phyloP scores from a whole-genome alignment of 495 filamentous ascomycete species.

The Hypoxylon cercidicola region DNA sequence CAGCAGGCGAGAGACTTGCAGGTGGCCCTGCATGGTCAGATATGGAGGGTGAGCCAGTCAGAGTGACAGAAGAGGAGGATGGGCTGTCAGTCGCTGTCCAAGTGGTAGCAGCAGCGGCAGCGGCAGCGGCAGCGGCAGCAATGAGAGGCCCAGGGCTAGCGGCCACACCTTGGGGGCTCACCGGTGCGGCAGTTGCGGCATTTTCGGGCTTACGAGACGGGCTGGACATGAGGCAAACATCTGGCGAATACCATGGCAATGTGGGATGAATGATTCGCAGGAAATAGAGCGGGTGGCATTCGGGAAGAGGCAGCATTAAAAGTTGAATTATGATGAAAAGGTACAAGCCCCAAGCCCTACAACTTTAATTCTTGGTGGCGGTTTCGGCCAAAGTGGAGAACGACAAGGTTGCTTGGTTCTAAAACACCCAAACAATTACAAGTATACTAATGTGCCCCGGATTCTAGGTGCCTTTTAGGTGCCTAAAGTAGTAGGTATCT shows the following conservation, averaged over 20 bases:
- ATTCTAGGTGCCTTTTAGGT: constrained; percentile 4
- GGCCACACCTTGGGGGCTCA: constrained; percentile 54
- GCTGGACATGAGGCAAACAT: constrained; percentile 64
- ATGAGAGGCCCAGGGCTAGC: constrained; percentile 28
- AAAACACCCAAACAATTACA: no score
- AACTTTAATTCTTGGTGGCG: constrained; percentile 38
- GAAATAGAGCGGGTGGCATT: constrained; percentile 36
- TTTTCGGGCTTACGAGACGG: constrained; percentile 55
- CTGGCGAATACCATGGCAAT: constrained; percentile 52
- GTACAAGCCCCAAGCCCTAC: constrained; percentile 20
- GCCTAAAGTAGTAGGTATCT: no score
- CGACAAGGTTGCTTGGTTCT: no score
- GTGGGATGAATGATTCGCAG: constrained; percentile 46
- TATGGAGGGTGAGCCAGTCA: constrained; percentile 43
- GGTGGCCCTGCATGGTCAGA: constrained; percentile 42
- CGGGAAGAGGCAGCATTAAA: constrained; percentile 20
- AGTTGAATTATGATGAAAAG: constrained; percentile 43
- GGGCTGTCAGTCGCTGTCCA: constrained; percentile 42
- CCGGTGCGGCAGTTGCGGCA: constrained; percentile 60
- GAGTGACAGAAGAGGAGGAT: constrained; percentile 34
- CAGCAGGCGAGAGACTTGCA: constrained; percentile 42
- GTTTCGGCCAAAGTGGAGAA: constrained; percentile 40
- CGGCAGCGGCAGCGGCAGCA: no score
- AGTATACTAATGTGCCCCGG: no score
- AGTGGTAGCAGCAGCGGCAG: constrained; percentile 40